Percentiles rank a stretch among this genome's conserved stretches.
phyloP scores from a whole-genome alignment of 768 basidiomycete genomes.

The Russula earlei region DNA sequence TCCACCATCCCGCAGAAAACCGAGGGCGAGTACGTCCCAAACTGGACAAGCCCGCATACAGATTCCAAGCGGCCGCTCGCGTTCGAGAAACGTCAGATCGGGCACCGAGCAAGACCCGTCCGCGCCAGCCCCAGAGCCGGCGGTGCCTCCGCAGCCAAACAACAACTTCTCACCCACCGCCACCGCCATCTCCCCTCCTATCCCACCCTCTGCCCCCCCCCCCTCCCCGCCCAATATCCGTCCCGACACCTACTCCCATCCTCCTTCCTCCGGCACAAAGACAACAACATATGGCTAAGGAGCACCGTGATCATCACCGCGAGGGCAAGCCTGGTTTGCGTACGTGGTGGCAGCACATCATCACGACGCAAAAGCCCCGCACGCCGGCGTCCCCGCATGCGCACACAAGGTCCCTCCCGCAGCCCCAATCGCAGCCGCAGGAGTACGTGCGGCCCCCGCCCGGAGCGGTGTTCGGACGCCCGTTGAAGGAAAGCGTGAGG shows the following conservation, averaged over 20 bases:
- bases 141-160: background rate
- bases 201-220: background rate
- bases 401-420: background rate
- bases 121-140: background rate
- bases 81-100: background rate
- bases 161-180: background rate
- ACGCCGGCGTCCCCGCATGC: slow-evolving; percentile 27
- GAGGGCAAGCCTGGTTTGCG: slow-evolving; percentile 34
- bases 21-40: background rate
- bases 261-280: background rate
- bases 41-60: background rate
- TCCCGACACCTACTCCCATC: slow-evolving; percentile 2
- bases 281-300: slow-evolving; percentile 6
- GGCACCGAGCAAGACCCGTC: background rate
- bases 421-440: background rate
- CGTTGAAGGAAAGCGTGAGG: slow-evolving; percentile 72
- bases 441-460: slow-evolving; percentile 30
- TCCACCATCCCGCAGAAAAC: slow-evolving; percentile 1
- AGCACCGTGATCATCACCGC: background rate
- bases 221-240: background rate
- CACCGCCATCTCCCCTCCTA: background rate
- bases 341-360: slow-evolving; percentile 79
- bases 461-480: slow-evolving; percentile 68
- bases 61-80: background rate
- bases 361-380: slow-evolving; percentile 49